A percentile compares a stretch with the other conserved stretches of the same genome.
Conservation (phyloP, 2,329 filamentous ascomycete species). For the Cadophora sp. region DNA sequence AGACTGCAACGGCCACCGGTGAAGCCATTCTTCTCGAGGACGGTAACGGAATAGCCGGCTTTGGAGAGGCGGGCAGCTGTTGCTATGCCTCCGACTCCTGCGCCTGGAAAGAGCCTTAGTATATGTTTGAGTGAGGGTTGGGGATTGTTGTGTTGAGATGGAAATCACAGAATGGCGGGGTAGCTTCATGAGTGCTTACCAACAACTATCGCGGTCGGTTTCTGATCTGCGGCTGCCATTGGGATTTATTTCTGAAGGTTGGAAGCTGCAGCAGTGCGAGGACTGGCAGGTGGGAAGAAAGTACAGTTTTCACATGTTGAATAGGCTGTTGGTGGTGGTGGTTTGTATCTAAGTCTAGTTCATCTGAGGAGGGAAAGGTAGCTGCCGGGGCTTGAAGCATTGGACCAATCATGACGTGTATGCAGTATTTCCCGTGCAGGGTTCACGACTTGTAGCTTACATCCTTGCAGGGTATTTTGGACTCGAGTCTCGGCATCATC, state of each 20-base stretch:
- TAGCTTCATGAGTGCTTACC: conserved; percentile 49
- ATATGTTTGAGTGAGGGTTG: neutral
- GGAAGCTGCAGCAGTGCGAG: conserved; percentile 22
- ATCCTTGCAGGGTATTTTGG: neutral
- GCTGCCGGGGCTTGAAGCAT: conserved; percentile 12
- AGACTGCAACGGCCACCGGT: conserved; percentile 75
- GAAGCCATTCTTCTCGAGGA: conserved; percentile 79
- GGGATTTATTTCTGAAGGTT: neutral
- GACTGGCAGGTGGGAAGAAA: conserved; percentile 24
- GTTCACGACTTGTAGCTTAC: conserved; percentile 7
- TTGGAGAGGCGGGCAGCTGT: conserved; percentile 74
- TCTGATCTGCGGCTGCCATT: conserved; percentile 41
- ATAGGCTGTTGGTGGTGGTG: conserved; percentile 2
- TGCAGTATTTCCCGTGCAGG: neutral
- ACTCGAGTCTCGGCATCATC: neutral
- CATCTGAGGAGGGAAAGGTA: conserved; percentile 19
- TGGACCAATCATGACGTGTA: conserved; percentile 29
- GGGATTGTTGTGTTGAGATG: neutral
- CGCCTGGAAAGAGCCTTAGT: conserved; percentile 53
- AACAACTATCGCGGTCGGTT: conserved; percentile 59
- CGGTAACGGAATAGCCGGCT: conserved; percentile 73
- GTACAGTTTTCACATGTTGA: conserved; percentile 35
- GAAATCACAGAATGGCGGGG: conserved; percentile 12
- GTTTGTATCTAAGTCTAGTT: conserved; percentile 17
- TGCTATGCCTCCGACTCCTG: conserved; percentile 75